Percentiles rank a stretch among this genome's conserved stretches.
Evolutionary conservation across 2,329 filamentous ascomycete genomes (phyloP).

Genomic region (Aspergillus sp.): DNA sequence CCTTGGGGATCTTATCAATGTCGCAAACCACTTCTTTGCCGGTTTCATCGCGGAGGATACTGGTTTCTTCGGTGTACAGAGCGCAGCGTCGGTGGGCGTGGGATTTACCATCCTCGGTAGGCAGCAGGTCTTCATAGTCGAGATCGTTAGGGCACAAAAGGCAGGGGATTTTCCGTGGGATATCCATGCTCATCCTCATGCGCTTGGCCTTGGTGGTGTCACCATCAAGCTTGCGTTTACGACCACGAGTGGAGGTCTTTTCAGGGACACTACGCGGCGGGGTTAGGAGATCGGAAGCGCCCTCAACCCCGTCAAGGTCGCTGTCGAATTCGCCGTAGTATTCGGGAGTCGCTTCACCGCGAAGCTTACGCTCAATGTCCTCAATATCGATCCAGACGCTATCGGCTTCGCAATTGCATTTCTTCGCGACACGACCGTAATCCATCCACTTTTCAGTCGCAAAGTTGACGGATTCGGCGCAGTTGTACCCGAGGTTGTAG

Average conservation of each 20-base stretch:
- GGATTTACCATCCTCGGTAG: constrained; percentile 83
- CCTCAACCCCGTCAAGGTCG: constrained; percentile 66
- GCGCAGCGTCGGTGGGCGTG: constrained; percentile 85
- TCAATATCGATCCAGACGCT: constrained; percentile 98
- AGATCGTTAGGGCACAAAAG: constrained; percentile 91
- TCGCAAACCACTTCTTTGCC: constrained; percentile 77
- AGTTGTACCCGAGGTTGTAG: constrained; percentile 98
- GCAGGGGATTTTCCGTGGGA: constrained; percentile 77
- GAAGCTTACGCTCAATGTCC: constrained; percentile 91
- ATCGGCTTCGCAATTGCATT: constrained; percentile 94
- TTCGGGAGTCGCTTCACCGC: constrained; percentile 72
- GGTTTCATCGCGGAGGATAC: constrained; percentile 70
- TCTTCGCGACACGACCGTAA: constrained; percentile 93
- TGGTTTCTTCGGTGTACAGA: constrained; percentile 89
- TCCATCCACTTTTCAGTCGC: constrained; percentile 93
- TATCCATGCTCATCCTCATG: constrained; percentile 73
- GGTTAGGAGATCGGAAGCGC: constrained; percentile 72
- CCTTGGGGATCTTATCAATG: constrained; percentile 79
- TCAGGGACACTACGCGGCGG: constrained; percentile 75
- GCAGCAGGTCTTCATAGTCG: constrained; percentile 76
- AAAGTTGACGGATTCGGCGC: constrained; percentile 98
- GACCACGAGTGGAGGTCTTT: constrained; percentile 63
- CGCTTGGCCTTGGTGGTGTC: constrained; percentile 72
- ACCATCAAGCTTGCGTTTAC: constrained; percentile 70
- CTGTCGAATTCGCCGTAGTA: constrained; percentile 61